Evolutionary conservation across 495 filamentous ascomycete species (phyloP).

Genomic region (Daldinia vernicosa): DNA sequence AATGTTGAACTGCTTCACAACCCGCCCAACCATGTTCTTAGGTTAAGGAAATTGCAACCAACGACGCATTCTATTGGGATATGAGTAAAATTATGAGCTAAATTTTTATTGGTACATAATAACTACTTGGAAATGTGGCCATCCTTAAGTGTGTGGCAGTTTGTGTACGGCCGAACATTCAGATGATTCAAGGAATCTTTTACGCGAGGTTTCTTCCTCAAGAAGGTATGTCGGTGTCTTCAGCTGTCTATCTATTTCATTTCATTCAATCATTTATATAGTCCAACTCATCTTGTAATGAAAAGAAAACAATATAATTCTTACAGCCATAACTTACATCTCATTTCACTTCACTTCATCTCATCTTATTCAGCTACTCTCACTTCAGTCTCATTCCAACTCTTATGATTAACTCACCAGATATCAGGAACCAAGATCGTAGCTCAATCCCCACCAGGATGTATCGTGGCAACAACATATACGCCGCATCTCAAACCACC

Average conservation of each 20-base stretch:
- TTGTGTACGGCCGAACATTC: background rate
- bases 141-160: background rate
- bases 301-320: background rate
- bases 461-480: slow-evolving; percentile 65
- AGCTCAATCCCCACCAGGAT: slow-evolving; percentile 76
- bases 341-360: no score
- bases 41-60: background rate
- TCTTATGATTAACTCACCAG: slow-evolving; percentile 13
- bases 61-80: background rate
- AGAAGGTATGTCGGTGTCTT: slow-evolving; percentile 67
- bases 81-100: background rate
- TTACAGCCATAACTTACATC: background rate
- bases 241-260: background rate
- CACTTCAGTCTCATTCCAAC: background rate
- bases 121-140: slow-evolving; percentile 1
- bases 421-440: slow-evolving; percentile 77
- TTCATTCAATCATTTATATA: background rate
- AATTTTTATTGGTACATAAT: background rate
- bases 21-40: background rate
- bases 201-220: slow-evolving; percentile 91
- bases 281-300: background rate
- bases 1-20: background rate
- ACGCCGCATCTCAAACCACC: slow-evolving; percentile 65
- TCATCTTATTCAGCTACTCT: background rate
- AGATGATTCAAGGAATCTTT: slow-evolving; percentile 94